Conservation (phyloP, 2,329 filamentous ascomycete species). For the Trichoderma koningii region DNA sequence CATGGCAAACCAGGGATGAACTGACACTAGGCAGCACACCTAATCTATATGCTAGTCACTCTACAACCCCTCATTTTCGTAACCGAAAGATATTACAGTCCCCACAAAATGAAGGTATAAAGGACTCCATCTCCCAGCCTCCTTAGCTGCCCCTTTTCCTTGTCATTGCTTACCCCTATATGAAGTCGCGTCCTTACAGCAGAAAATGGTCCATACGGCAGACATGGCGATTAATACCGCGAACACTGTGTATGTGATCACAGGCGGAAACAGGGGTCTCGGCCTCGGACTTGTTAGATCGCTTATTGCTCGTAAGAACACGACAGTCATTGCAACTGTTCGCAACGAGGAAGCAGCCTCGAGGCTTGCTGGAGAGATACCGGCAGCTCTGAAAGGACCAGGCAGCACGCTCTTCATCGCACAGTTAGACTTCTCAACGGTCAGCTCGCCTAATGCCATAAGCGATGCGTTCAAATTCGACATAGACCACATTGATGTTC, state of each 20-base stretch:
- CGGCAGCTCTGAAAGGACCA: constrained; percentile 33
- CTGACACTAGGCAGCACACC: neutral
- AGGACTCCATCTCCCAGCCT: neutral
- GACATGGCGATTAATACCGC: constrained; percentile 6
- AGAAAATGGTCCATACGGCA: too few species aligned
- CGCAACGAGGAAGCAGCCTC: constrained; percentile 34
- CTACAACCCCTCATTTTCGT: neutral
- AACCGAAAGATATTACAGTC: neutral
- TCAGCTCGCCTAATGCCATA: constrained; percentile 32
- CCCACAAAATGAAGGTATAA: neutral
- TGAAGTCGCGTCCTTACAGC: neutral
- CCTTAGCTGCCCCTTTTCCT: neutral
- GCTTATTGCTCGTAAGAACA: constrained; percentile 54
- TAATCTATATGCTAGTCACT: neutral
- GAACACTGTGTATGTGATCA: constrained; percentile 43
- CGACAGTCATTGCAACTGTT: constrained; percentile 48
- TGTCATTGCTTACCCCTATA: too few species aligned
- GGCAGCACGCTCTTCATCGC: constrained; percentile 40
- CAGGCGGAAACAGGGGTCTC: constrained; percentile 46
- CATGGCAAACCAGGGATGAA: neutral
- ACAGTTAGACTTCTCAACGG: constrained; percentile 42
- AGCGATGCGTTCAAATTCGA: constrained; percentile 33
- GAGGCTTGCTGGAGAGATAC: constrained; percentile 29
- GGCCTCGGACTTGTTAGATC: constrained; percentile 42
- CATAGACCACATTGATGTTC: constrained; percentile 49